Evolutionary conservation across 2,329 filamentous ascomycete species (phyloP).

Genomic region (Stagonosporopsis chrysanthemi): DNA sequence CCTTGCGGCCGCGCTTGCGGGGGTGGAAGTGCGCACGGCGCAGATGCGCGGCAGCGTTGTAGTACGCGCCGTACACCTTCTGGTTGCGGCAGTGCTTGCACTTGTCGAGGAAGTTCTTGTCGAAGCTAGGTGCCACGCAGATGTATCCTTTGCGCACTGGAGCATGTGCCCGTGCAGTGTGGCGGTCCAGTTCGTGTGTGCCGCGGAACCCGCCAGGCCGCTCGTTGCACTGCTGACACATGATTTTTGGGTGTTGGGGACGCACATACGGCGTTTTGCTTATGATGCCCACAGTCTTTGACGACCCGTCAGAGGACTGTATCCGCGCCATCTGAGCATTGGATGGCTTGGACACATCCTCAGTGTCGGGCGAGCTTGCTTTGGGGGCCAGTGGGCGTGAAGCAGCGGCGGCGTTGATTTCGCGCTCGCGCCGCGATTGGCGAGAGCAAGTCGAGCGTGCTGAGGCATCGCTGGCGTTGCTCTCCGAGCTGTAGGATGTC

Average conservation of each 20-base stretch:
- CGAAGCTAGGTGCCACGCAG: conserved; percentile 65
- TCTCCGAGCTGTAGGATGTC: conserved; percentile 50
- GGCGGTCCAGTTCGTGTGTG: conserved; percentile 72
- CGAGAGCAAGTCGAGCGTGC: conserved; percentile 55
- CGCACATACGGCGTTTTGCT: conserved; percentile 66
- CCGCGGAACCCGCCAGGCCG: conserved; percentile 83
- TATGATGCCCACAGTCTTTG: conserved; percentile 60
- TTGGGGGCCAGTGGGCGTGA: conserved; percentile 60
- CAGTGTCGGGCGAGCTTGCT: conserved; percentile 29
- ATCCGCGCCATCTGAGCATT: conserved; percentile 61
- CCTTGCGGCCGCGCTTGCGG: conserved; percentile 64
- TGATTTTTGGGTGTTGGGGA: conserved; percentile 74
- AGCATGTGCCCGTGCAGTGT: conserved; percentile 71
- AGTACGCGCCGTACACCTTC: conserved; percentile 89
- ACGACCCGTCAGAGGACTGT: conserved; percentile 60
- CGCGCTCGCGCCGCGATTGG: conserved; percentile 57
- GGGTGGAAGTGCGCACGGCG: conserved; percentile 87
- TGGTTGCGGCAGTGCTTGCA: conserved; percentile 82
- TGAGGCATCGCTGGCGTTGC: conserved; percentile 55
- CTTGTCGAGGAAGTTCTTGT: conserved; percentile 72
- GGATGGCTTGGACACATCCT: conserved; percentile 42
- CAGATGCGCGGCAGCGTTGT: conserved; percentile 92
- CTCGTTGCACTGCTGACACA: conserved; percentile 73
- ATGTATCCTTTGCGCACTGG: conserved; percentile 67
- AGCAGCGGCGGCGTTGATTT: conserved; percentile 57